Conservation (phyloP, 768 basidiomycete species). For the Xerocomellus chrysenteron region DNA sequence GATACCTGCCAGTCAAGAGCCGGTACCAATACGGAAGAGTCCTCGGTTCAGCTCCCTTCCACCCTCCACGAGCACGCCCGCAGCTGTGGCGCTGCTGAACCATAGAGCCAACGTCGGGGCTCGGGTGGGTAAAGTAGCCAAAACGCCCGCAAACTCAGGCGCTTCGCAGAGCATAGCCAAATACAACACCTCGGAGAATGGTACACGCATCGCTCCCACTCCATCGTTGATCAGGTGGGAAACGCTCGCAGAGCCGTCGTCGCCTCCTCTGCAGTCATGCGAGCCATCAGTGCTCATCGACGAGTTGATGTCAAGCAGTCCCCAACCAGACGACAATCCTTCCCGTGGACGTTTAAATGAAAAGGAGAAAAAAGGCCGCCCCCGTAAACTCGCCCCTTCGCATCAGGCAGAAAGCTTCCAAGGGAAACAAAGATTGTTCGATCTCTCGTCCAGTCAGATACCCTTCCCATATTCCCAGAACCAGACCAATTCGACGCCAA, state of each 20-base stretch:
- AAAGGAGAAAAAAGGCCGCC: constrained; percentile 12
- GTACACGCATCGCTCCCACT: background rate
- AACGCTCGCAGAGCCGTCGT: constrained; percentile 24
- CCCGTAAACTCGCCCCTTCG: background rate
- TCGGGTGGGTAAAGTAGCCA: constrained; percentile 1
- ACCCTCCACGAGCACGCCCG: constrained; percentile 10
- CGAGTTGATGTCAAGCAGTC: constrained; percentile 37
- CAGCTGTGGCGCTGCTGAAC: background rate
- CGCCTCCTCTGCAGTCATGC: constrained; percentile 31
- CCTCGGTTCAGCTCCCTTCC: constrained; percentile 8
- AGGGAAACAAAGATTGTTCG: constrained; percentile 41
- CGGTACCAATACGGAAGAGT: constrained; percentile 21
- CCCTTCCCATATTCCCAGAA: constrained; percentile 56
- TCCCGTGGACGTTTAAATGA: background rate
- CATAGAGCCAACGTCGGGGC: background rate
- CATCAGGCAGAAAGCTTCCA: background rate
- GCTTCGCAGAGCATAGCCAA: background rate
- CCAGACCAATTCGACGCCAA: constrained; percentile 10
- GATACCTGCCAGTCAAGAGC: constrained; percentile 24
- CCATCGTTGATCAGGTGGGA: constrained; percentile 30
- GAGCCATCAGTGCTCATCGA: constrained; percentile 27
- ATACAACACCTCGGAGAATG: background rate
- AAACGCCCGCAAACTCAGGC: constrained; percentile 12
- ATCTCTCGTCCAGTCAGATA: constrained; percentile 51
- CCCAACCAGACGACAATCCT: constrained; percentile 4